Evolutionary conservation across 2,329 filamentous ascomycete species (phyloP).

Genomic region (Blumeria hordei): DNA sequence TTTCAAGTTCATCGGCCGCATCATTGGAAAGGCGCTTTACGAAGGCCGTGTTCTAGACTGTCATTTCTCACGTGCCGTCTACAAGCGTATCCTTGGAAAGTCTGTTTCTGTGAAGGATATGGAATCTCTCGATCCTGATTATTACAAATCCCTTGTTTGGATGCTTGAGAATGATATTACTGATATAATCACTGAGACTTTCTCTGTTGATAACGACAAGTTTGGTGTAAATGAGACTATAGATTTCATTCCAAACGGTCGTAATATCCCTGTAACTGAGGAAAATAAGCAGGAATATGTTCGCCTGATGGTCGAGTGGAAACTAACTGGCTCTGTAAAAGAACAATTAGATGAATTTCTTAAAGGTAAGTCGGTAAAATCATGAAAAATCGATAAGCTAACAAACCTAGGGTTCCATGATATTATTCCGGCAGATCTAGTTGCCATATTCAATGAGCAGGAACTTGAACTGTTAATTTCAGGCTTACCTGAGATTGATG

Average conservation of each 20-base stretch:
- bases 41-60: conserved; percentile 90
- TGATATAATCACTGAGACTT: conserved; percentile 89
- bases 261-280: conserved; percentile 81
- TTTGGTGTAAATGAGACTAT: conserved; percentile 77
- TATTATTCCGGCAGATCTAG: conserved; percentile 80
- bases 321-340: conserved; percentile 72
- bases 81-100: conserved; percentile 91
- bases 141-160: conserved; percentile 97
- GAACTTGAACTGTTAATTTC: conserved; percentile 93
- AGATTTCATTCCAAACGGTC: conserved; percentile 68
- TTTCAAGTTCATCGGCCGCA: conserved; percentile 97
- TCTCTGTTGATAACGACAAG: conserved; percentile 79
- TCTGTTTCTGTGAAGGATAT: conserved; percentile 96
- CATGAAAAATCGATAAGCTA: conserved; percentile 9
- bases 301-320: conserved; percentile 80
- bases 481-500: conserved; percentile 85
- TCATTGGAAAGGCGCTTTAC: conserved; percentile 95
- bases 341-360: conserved; percentile 88
- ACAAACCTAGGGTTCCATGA: conserved; percentile 62
- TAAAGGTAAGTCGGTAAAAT: conserved; percentile 31
- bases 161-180: conserved; percentile 98
- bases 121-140: conserved; percentile 94
- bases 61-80: conserved; percentile 95
- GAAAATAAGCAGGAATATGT: conserved; percentile 99
- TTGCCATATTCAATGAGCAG: conserved; percentile 96